A percentile compares a stretch with the other conserved stretches of the same genome.
phyloP scores from a whole-genome alignment of 495 filamentous ascomycete species.

The Penicillium bovifimosum region DNA sequence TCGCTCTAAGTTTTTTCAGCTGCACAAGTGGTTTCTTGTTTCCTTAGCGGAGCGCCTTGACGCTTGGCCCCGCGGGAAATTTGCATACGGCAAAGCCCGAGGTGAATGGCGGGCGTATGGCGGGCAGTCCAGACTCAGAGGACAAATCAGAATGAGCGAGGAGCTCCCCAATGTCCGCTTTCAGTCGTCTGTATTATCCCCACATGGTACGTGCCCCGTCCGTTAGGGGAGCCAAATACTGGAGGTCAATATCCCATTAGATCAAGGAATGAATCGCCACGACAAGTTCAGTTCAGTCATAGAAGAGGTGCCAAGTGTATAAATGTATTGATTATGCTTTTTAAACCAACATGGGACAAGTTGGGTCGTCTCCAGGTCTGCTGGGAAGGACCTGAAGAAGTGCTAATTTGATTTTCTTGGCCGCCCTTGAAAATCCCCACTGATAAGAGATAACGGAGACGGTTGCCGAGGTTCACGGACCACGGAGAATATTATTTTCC shows the following conservation, averaged over 20 bases:
- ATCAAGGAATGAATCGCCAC: not conserved
- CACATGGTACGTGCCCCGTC: not conserved
- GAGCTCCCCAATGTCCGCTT: not conserved
- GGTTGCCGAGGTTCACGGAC: constrained; percentile 4
- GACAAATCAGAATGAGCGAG: not conserved
- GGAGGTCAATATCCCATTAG: not conserved
- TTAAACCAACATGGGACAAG: no score
- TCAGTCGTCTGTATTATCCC: not conserved
- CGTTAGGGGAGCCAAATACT: not conserved
- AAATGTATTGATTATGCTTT: no score
- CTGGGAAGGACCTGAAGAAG: no score
- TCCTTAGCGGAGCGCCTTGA: not conserved
- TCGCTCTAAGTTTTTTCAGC: not conserved
- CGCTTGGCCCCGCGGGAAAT: not conserved
- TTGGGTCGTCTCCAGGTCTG: no score
- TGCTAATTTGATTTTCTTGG: no score
- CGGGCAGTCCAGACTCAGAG: not conserved
- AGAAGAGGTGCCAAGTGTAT: no score
- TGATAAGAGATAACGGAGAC: not conserved
- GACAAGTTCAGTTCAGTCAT: not conserved
- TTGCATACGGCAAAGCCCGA: not conserved
- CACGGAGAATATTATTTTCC: not conserved
- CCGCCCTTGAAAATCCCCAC: not conserved
- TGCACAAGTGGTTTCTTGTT: not conserved
- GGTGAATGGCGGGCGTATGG: not conserved